Conservation (phyloP, 2,329 filamentous ascomycete species). For the Sclerotinia subarctica region DNA sequence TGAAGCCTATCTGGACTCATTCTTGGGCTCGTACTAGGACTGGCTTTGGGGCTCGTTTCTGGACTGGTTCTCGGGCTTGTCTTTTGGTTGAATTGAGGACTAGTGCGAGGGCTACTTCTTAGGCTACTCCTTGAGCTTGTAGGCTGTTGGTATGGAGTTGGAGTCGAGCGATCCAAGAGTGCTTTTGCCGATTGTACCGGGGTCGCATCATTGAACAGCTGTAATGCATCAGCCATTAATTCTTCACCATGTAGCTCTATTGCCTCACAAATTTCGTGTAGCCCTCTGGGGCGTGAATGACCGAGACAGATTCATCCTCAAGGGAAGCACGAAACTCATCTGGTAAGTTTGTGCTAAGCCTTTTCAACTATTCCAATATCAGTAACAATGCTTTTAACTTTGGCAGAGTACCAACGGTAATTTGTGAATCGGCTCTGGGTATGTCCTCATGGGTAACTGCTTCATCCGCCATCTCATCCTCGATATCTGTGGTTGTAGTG, state of each 20-base stretch:
- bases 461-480: slow-evolving; percentile 69
- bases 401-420: slow-evolving; percentile 29
- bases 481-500: slow-evolving; percentile 79
- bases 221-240: slow-evolving; percentile 5
- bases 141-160: slow-evolving; percentile 36
- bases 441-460: slow-evolving; percentile 41
- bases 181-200: slow-evolving; percentile 8
- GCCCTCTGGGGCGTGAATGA: slow-evolving; percentile 84
- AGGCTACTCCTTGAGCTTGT: slow-evolving; percentile 22
- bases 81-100: slow-evolving; percentile 8
- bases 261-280: slow-evolving; percentile 73
- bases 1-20: slow-evolving; percentile 7
- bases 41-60: background rate
- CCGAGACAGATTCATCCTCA: slow-evolving; percentile 79
- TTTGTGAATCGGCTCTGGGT: slow-evolving; percentile 26
- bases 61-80: slow-evolving; percentile 7
- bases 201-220: slow-evolving; percentile 10
- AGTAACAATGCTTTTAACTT: slow-evolving; percentile 23
- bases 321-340: slow-evolving; percentile 56
- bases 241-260: background rate
- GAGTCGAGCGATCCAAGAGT: slow-evolving; percentile 34
- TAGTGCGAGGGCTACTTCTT: slow-evolving; percentile 11
- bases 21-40: slow-evolving; percentile 5
- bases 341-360: slow-evolving; percentile 50
- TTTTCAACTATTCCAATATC: slow-evolving; percentile 33